A percentile compares a stretch with the other conserved stretches of the same genome.
Evolutionary conservation across 1,284 basidiomycete genomes (phyloP).

Genomic region (Apiotrichum domesticum): DNA sequence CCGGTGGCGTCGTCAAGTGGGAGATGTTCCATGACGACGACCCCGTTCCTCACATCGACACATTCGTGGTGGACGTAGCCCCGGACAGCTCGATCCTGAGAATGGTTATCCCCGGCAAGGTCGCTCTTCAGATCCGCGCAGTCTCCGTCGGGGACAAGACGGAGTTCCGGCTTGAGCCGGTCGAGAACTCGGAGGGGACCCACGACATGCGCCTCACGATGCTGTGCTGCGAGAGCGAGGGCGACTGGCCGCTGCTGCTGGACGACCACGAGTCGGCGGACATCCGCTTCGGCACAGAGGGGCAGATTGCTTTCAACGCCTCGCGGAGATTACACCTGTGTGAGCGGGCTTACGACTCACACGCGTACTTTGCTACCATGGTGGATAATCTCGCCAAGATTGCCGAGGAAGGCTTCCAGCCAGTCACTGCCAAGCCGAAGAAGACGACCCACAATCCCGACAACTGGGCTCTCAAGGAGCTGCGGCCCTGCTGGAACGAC

Average conservation of each 20-base stretch:
- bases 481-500: constrained; percentile 46
- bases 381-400: neutral
- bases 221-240: constrained; percentile 41
- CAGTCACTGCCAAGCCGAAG: neutral
- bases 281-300: constrained; percentile 38
- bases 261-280: constrained; percentile 45
- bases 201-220: constrained; percentile 42
- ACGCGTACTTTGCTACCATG: constrained; percentile 19
- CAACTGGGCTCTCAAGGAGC: constrained; percentile 38
- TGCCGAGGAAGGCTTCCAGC: neutral
- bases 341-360: constrained; percentile 28
- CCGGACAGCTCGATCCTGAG: constrained; percentile 32
- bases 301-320: constrained; percentile 42
- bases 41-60: constrained; percentile 9
- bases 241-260: constrained; percentile 44
- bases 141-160: constrained; percentile 2
- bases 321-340: constrained; percentile 38
- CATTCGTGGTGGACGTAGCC: constrained; percentile 38
- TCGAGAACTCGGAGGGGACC: neutral
- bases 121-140: constrained; percentile 22
- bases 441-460: constrained; percentile 14
- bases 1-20: constrained; percentile 22
- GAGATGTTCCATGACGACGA: constrained; percentile 23
- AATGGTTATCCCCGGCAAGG: constrained; percentile 28
- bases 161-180: constrained; percentile 12